Evolutionary conservation across 495 filamentous ascomycete species (phyloP).

Genomic region (Trichoderma asperelloides): DNA sequence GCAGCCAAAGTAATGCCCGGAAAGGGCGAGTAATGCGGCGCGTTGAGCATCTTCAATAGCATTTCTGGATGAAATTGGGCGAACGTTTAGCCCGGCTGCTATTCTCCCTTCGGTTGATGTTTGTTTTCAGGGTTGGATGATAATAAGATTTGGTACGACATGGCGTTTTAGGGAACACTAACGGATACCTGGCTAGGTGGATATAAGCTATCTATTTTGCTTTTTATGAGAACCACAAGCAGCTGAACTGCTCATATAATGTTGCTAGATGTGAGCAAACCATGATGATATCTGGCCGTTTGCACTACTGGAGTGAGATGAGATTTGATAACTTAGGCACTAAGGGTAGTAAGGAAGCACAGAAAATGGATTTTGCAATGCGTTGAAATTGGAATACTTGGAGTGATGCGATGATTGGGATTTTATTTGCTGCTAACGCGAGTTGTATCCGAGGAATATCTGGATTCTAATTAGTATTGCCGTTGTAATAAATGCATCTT

Average conservation of each 20-base stretch:
- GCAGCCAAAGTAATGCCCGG: conserved; percentile 72
- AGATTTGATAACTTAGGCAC: neutral
- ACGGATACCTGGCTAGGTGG: neutral
- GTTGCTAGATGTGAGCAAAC: neutral
- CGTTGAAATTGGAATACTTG: neutral
- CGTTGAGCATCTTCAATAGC: neutral
- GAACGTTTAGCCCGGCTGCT: neutral
- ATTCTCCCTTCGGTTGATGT: neutral
- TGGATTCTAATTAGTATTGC: too few relatives aligned
- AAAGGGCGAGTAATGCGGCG: conserved; percentile 30
- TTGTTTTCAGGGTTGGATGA: neutral
- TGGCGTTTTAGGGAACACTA: neutral
- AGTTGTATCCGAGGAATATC: too few relatives aligned
- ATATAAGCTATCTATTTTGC: neutral
- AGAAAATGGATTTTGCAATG: neutral
- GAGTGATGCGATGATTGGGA: too few relatives aligned
- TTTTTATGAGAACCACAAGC: neutral
- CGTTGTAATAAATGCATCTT: too few relatives aligned
- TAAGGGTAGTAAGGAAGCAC: neutral
- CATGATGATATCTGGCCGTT: neutral
- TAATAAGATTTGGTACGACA: neutral
- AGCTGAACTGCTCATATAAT: neutral
- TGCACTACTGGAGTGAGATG: neutral
- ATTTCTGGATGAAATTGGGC: neutral
- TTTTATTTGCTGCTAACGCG: too few relatives aligned